Base-by-base conservation (phyloP, 2,329 filamentous ascomycete genomes). In the Trichophyton verrucosum region DNA sequence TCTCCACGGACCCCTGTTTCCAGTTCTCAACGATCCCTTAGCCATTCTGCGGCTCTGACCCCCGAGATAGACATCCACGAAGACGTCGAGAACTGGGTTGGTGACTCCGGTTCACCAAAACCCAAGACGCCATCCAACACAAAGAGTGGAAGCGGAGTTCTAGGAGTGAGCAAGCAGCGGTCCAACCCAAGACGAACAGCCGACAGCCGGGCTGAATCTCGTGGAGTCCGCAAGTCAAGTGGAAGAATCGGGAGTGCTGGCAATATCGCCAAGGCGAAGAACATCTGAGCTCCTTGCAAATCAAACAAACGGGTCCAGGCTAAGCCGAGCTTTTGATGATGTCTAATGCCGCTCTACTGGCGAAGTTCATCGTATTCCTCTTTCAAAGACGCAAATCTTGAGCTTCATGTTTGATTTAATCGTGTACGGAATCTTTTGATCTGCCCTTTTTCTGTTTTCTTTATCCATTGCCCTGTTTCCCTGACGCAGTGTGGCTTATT, bases 11-110 rank as follows among this genome's bases (percentile, higher is more conserved):
- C 88, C 81, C 38, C 82, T 77, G 36, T 57, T 8, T 57, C 55
- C 7, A 24, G 15, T 8, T 62, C 80, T 78, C 67, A 80, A 72
- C 81, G 89, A 56, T 88, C 89, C 0, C 82, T 88, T 61, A 91
- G 87, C 72, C 88, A 90, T 72, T 86, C 84, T 3, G 86, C 85
- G 2, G 88, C 86, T 2, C 86, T 87, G 11, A 81, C 86, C 61
- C 84, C 87, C 67, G 86, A 87, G 42, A 72, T 75, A 67, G 86
- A 87, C 42, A 72, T 75, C 24, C 73, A 76, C 20, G 82, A 87
- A 63, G 87, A 90, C 66, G 81, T 82, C 9, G 87, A 90, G 70
- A 90, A 90, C 67, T 71, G 84, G 85, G 73, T 68, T 67, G 78
- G 72, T 57, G 59, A 62, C 22, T 65, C 62, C 51, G 71, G 62